phyloP scores from a whole-genome alignment of 148 eudicot species.

The Silene latifolia region DNA sequence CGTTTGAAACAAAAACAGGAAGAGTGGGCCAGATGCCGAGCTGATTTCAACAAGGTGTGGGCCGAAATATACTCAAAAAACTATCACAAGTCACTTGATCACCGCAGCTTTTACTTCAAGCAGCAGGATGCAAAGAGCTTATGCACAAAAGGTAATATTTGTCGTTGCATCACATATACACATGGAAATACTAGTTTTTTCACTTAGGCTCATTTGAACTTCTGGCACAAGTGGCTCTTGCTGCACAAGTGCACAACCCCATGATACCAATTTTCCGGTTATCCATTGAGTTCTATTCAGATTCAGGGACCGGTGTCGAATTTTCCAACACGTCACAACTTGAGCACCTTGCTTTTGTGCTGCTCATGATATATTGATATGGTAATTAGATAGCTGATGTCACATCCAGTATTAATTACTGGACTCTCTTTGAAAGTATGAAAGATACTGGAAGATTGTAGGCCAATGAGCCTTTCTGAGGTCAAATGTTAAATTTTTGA shows the following conservation, averaged over 20 bases:
- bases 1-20: slow-evolving; percentile 96
- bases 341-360: background rate
- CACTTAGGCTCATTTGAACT: background rate
- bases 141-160: slow-evolving; percentile 74
- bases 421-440: background rate
- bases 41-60: slow-evolving; percentile 88
- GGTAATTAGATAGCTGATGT: background rate
- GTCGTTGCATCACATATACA: background rate
- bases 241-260: background rate
- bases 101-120: slow-evolving; percentile 91
- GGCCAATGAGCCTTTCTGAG: background rate
- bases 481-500: background rate
- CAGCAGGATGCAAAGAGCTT: slow-evolving; percentile 88
- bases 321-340: background rate
- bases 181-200: background rate
- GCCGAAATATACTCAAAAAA: slow-evolving; percentile 81
- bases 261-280: background rate
- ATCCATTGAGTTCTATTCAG: background rate
- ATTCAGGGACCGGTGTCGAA: background rate
- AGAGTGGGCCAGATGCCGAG: slow-evolving; percentile 87
- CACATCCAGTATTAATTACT: background rate
- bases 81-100: slow-evolving; percentile 92
- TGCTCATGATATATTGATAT: background rate
- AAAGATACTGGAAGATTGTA: background rate
- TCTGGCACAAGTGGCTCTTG: background rate